Evolutionary conservation across 1,139 yeast genomes (phyloP).

Genomic region (Hemisphaericaspora xylofermentans): DNA sequence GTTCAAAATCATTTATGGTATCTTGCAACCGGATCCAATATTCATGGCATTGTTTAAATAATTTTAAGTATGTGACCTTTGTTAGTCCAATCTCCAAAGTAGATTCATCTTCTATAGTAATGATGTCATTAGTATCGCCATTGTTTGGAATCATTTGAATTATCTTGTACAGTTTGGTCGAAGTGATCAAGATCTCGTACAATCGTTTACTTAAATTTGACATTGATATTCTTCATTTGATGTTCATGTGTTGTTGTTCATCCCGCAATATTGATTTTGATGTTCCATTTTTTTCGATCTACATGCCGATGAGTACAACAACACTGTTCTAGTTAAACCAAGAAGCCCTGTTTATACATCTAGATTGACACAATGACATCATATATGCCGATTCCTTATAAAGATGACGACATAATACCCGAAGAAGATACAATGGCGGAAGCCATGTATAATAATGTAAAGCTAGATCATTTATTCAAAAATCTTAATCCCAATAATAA

Average conservation of each 20-base stretch:
- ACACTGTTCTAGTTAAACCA: background rate
- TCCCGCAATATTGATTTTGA: background rate
- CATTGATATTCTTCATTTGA: background rate
- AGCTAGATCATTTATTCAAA: slow-evolving; percentile 23
- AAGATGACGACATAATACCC: slow-evolving; percentile 25
- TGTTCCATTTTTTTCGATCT: background rate
- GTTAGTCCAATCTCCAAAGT: slow-evolving; percentile 36
- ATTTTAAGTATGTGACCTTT: slow-evolving; percentile 27
- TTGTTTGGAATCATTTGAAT: slow-evolving; percentile 24
- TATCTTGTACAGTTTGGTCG: slow-evolving; percentile 17
- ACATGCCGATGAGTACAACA: too few species aligned
- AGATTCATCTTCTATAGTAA: slow-evolving; percentile 16
- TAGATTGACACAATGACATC: background rate
- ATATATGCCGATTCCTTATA: slow-evolving; percentile 11
- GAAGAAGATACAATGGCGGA: slow-evolving; percentile 32
- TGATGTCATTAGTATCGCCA: slow-evolving; percentile 10
- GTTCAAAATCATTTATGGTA: background rate
- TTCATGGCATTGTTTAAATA: slow-evolving; percentile 37
- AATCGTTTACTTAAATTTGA: slow-evolving; percentile 14
- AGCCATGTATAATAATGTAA: slow-evolving; percentile 32
- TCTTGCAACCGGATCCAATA: slow-evolving; percentile 25
- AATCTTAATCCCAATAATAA: slow-evolving; percentile 4
- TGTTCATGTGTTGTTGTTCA: background rate
- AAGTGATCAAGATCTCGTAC: slow-evolving; percentile 14
- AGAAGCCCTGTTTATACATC: background rate